Evolutionary conservation across 1,284 basidiomycete species (phyloP), one percentile per base, ranked within the genome.

Genomic region (Laetiporus sulphureus): DNA sequence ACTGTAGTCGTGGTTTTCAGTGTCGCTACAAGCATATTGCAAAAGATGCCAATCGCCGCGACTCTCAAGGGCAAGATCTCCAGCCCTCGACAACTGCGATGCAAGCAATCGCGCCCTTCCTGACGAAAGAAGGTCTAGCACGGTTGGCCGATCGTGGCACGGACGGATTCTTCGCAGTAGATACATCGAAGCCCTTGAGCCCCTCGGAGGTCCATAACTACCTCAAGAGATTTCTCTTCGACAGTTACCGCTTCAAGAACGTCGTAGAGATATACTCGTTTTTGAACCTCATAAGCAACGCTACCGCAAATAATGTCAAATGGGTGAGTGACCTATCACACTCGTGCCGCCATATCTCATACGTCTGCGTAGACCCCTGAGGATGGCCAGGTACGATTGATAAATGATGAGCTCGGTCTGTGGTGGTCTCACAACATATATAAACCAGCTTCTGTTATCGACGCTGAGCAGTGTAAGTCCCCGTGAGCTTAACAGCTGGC

Each of bases 181-280:
- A 38, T n/a, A 58, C 34, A 56, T 57, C 27, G 59, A 58, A 38
- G 64, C 60, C n/a, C 65, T 3, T 52, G 52, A 63, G 64, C 3
- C 77, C 77, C 0, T 56, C 59, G 11, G 64, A 76, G 42, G 69
- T 69, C 0, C 77, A 81, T 19, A 69, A 69, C 35, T 46, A 56
- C 16, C 49, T 82, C 20, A 69, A 67, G 41, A 49, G 39, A 34
- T 79, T 66, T 50, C 57, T 77, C 8, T 33, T 36, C 6, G 69
- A 77, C 35, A 44, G 56, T 23, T 79, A 66, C 52, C 52, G 55
- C 24, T 79, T 82, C 47, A 52, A 47, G 1, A 54, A 37, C 1
- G 55, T 69, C 0, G 56, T 60, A 21, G 59, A 72, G 1, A 50
- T 77, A 3, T 73, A 75, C 50, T 56, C 62, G 0, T 81, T 82